phyloP scores from a whole-genome alignment of 306 rosid species.

The Geum urbanum region DNA sequence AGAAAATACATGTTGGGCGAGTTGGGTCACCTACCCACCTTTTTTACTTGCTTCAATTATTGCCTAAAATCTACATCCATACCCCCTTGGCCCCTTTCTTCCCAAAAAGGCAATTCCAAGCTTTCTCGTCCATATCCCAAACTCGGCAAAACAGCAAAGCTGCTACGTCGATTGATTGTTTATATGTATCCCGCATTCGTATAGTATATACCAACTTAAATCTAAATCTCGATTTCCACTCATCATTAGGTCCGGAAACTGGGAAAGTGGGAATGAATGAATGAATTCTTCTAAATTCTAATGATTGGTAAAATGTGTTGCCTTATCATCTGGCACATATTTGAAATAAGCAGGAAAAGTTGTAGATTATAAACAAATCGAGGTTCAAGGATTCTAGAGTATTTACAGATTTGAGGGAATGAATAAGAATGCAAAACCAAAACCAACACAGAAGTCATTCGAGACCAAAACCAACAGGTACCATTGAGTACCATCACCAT shows the following conservation, averaged over 20 bases:
- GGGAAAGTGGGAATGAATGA: too few species aligned
- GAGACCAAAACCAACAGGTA: not conserved
- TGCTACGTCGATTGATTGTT: too few species aligned
- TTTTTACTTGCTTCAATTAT: too few species aligned
- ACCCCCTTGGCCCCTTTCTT: not conserved
- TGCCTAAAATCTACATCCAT: not conserved
- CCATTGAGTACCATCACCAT: not conserved
- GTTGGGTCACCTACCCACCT: not conserved
- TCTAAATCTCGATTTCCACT: too few species aligned
- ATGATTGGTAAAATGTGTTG: too few species aligned
- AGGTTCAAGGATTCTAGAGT: not conserved
- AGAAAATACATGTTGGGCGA: not conserved
- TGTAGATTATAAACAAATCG: not conserved
- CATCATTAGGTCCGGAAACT: too few species aligned
- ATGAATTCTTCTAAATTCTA: too few species aligned
- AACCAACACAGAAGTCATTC: not conserved
- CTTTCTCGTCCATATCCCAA: too few species aligned
- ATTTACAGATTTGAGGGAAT: not conserved
- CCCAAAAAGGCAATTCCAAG: too few species aligned
- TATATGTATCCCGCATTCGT: too few species aligned
- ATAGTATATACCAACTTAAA: too few species aligned
- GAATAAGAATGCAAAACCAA: not conserved
- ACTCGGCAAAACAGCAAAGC: too few species aligned
- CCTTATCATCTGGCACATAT: not conserved
- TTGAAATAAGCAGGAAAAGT: not conserved